Evolutionary conservation across 306 rosid species (phyloP), one percentile per base, ranked within the genome.

Genomic region (Lathyrus tuberosus): DNA sequence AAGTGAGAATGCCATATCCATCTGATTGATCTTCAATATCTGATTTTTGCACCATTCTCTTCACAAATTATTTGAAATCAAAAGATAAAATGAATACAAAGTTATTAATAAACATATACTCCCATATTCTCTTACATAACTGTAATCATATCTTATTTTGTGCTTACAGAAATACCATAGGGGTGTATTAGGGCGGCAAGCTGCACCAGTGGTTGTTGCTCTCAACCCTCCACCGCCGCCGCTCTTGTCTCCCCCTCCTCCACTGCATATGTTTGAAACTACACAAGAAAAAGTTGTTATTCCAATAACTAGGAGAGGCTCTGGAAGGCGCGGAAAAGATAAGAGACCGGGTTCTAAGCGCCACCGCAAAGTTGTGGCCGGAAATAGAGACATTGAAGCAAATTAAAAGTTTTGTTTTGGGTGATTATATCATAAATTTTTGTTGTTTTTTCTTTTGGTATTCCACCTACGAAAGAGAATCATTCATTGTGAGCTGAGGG

Each of bases 131-230:
- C 12, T 49, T 49, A 8, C 13, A 18, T 49, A 10, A n/a, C 42
- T 38, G 28, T 65, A 6, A 61, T 65, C 24, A 31, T 47, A 77
- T 58, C 4, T 14, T 10, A 35, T 47, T 52, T 43, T 18, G 43
- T 52, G 22, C 53, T 57, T 67, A 37, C 94, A 92, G 97, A 92
- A 92, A 87, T 89, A 92, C 81, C 97, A 89, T 33, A 92, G 78
- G 77, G 95, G 80, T 28, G 64, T 86, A 18, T 62, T 87, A 62
- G 77, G 74, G 62, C 86, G 16, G 35, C 56, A 51, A 76, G 84
- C 89, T 74, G 71, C 84, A 44, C 86, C 59, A 37, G 67, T 71
- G n/a, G 49, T 72, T 46, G 58, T 71, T 79, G 65, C 72, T 26
- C 40, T 77, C 46, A 52, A 63, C 79, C 90, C 88, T 17, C 91